Percentiles rank a stretch among this genome's conserved stretches.
These are phyloP conservation scores for Magnusiomyces suaveolens DNA, from an alignment of 1,139 yeast genomes.

Conservation along the genomic window DNA sequence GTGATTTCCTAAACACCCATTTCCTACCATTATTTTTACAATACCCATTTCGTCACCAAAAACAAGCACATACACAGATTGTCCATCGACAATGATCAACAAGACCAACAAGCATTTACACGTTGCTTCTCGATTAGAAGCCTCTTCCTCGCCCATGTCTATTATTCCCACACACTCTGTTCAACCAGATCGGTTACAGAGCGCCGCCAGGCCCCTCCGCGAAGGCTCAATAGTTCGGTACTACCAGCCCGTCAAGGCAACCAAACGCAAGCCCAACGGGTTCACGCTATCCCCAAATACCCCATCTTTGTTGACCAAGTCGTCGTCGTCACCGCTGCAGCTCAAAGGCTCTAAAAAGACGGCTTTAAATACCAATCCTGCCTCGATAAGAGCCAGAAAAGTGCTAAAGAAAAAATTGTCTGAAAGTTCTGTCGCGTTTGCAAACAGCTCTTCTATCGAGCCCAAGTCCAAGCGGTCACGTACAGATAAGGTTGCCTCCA, in stretches of 20 bases:
- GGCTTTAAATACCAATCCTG: too few species aligned
- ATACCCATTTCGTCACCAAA: too few species aligned
- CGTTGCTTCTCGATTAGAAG: background rate
- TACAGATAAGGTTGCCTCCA: background rate
- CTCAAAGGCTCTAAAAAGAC: too few species aligned
- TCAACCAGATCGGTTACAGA: background rate
- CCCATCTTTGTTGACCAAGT: background rate
- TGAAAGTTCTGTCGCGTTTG: too few species aligned
- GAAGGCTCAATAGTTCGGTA: slow-evolving; percentile 2
- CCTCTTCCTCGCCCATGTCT: background rate
- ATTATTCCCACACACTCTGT: background rate
- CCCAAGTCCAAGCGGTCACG: background rate
- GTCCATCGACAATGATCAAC: background rate
- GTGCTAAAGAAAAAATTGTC: too few species aligned
- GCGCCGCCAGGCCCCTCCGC: background rate
- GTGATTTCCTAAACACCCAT: too few species aligned
- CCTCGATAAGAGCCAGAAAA: too few species aligned
- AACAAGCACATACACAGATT: too few species aligned
- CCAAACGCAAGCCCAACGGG: background rate
- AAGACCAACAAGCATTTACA: background rate
- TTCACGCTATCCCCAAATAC: background rate
- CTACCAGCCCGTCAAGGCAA: background rate
- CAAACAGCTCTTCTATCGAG: too few species aligned
- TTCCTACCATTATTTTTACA: too few species aligned
- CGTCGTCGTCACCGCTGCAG: background rate